Base-by-base conservation (phyloP, 2,329 filamentous ascomycete species). In the Paracoccidioides lutzii region DNA sequence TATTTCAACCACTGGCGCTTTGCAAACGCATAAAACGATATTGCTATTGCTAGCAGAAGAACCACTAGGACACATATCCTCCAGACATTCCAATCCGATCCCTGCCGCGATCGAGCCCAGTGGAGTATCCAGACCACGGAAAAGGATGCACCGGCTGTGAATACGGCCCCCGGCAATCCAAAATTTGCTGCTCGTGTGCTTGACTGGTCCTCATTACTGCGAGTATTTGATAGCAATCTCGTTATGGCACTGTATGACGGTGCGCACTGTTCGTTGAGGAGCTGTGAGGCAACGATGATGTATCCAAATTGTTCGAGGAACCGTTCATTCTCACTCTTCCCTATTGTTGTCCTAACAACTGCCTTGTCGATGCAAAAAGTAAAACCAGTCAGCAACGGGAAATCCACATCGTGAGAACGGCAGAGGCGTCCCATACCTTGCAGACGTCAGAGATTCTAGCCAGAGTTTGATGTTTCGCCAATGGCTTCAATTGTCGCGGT, bases 221-320 rank as follows among this genome's bases (percentile, higher is more conserved):
- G 63, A 9, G 65, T 63, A 8, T 65, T 64, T 22, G 69, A 65
- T 28, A 66, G 59, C 12, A 71, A 64, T 44, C 69, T 67, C 35
- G 65, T 60, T 22, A 70, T 67, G 32, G 71, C 69, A 8, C 66
- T 69, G 59, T 73, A 72, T 42, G 71, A 71, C 4, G 70, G 68
- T 10, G 71, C 68, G 56, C 66, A 70, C 58, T 72, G 69, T 80
- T 81, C 86, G 64, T 82, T 89, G 43, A 96, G 77, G 12, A 96
- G 79, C 68, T 95, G 90, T 28, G 90, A 96, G 52, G 90, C 90
- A 65, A 96, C 87, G 61, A 96, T 88, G 28, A 88, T 86, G 72
- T 96, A 96, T 60, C 90, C 87, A 66, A 96, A 96, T 66, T 90
- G 87, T 71, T 96, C 90, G 57, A 95, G 78, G 65, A 96, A 95